Conservation (phyloP, 345 rosid species). For the Pugionium dolabratum region DNA sequence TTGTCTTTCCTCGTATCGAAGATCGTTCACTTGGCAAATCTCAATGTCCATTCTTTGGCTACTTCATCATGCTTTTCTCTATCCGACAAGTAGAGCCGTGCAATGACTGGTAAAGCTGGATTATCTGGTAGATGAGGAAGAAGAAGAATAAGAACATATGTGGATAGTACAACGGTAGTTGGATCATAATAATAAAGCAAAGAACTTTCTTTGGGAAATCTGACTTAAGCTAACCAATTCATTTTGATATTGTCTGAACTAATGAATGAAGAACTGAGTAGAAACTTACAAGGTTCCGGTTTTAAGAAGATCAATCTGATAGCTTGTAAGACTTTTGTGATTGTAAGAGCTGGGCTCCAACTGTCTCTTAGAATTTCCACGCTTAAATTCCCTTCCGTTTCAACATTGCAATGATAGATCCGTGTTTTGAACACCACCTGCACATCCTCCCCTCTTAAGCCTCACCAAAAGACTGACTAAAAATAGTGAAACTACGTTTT, state of each 20-base stretch:
- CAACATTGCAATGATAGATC: conserved; percentile 90
- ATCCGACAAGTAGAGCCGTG: conserved; percentile 69
- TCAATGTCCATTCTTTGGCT: conserved; percentile 83
- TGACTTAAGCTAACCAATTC: background rate
- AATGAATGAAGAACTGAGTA: background rate
- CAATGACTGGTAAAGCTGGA: conserved; percentile 61
- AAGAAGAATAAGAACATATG: background rate
- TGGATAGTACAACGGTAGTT: too few species aligned
- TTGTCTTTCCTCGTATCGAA: conserved; percentile 20
- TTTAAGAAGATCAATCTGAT: conserved; percentile 75
- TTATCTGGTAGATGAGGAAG: conserved; percentile 50
- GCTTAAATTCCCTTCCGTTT: conserved; percentile 63
- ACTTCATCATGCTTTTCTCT: conserved; percentile 74
- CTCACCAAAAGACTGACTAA: background rate
- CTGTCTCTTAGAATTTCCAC: conserved; percentile 74
- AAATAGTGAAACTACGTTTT: too few species aligned
- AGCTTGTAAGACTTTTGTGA: conserved; percentile 72
- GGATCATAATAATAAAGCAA: too few species aligned
- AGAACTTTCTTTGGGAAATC: background rate
- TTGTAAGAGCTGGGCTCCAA: conserved; percentile 95
- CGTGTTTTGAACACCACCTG: conserved; percentile 87
- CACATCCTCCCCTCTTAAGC: conserved; percentile 28
- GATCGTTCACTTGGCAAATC: conserved; percentile 68
- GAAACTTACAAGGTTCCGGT: conserved; percentile 69
- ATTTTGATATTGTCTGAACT: background rate